Percentiles rank a stretch among this genome's conserved stretches.
These are phyloP conservation scores for Jatropha curcas DNA, from an alignment of 345 rosid genomes.

Conservation along the genomic window DNA sequence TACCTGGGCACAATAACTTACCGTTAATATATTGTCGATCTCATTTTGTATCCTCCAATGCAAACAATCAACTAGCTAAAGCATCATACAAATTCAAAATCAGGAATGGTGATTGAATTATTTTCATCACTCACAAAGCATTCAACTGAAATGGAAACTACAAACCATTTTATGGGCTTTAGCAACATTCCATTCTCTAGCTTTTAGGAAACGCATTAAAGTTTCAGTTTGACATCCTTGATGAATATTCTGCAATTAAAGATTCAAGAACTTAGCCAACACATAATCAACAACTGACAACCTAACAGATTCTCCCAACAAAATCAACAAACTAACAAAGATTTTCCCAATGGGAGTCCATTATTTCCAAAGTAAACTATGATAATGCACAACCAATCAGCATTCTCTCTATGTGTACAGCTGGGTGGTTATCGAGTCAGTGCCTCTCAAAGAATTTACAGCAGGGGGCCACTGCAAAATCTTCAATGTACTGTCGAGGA, in stretches of 20 bases:
- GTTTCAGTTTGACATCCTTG: slow-evolving; percentile 79
- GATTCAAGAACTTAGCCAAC: not conserved
- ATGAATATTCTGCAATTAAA: slow-evolving; percentile 70
- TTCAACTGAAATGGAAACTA: not conserved
- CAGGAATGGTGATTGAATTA: slow-evolving; percentile 17
- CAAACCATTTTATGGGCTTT: slow-evolving; percentile 93
- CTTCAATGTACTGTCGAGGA: too few species aligned
- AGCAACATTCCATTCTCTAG: slow-evolving; percentile 84
- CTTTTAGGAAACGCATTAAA: slow-evolving; percentile 78
- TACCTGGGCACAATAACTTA: slow-evolving; percentile 35
- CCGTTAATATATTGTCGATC: slow-evolving; percentile 73
- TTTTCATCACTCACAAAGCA: not conserved
- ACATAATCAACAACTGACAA: not conserved
- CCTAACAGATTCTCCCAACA: too few species aligned
- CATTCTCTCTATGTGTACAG: not conserved
- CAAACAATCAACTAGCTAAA: slow-evolving; percentile 83
- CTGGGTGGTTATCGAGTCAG: not conserved
- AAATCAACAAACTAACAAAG: too few species aligned
- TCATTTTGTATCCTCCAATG: slow-evolving; percentile 86
- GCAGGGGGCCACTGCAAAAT: not conserved
- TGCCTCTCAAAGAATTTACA: not conserved
- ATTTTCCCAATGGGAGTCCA: not conserved
- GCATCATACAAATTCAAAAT: slow-evolving; percentile 22
- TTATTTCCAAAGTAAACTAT: not conserved
- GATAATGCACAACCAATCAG: not conserved